Evolutionary conservation across 2,329 filamentous ascomycete species (phyloP).

Genomic region (Phaeosphaeria sp.): DNA sequence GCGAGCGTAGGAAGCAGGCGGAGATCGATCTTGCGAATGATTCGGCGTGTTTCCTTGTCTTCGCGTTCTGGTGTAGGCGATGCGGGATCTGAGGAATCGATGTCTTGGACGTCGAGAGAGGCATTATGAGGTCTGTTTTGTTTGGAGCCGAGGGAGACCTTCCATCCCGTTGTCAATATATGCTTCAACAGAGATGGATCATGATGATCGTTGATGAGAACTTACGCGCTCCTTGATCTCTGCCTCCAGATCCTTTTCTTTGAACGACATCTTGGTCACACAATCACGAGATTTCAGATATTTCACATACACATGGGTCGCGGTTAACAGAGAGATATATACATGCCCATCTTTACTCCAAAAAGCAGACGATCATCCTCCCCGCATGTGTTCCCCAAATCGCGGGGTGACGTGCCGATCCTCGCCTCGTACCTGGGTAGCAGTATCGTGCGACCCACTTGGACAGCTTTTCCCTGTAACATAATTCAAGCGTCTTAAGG

Average conservation of each 20-base stretch:
- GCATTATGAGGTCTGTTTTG: neutral
- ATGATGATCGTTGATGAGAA: neutral
- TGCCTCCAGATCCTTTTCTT: slow-evolving; percentile 10
- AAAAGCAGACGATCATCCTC: neutral
- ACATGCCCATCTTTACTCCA: neutral
- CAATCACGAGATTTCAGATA: no score
- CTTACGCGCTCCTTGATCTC: slow-evolving; percentile 8
- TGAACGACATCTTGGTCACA: slow-evolving; percentile 4
- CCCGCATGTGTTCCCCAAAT: slow-evolving; percentile 11
- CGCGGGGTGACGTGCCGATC: slow-evolving; percentile 8
- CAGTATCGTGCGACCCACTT: neutral
- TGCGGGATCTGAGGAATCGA: slow-evolving; percentile 1
- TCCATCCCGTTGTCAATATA: neutral
- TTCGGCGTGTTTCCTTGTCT: slow-evolving; percentile 33
- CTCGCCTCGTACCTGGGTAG: no score
- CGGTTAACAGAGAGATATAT: neutral
- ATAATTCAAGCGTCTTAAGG: neutral
- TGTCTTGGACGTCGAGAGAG: slow-evolving; percentile 5
- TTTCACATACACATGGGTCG: no score
- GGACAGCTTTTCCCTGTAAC: neutral
- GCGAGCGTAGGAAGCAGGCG: slow-evolving; percentile 44
- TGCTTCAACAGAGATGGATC: no score
- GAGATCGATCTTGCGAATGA: slow-evolving; percentile 46
- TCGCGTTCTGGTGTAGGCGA: slow-evolving; percentile 7
- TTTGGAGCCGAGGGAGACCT: slow-evolving; percentile 6